Base-by-base conservation (phyloP, 495 filamentous ascomycete genomes). In the Chaetomidium leptoderma region DNA sequence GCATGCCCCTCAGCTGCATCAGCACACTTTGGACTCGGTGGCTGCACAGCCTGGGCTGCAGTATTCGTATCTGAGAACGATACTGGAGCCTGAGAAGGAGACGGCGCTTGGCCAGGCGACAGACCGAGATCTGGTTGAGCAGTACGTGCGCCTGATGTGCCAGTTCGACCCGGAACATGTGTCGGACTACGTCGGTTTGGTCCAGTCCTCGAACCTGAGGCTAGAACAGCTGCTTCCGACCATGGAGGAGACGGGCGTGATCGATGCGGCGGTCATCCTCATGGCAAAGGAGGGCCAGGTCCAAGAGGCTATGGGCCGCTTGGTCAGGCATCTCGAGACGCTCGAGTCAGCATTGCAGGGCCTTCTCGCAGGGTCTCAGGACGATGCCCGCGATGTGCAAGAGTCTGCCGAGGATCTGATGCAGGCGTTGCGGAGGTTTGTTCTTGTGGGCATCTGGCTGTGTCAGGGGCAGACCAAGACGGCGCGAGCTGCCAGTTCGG, bases 261-360 rank as follows among this genome's bases (percentile, higher is more conserved):
- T 98, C 39, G 95, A 98, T 75, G 93, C 92, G 13, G 92, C 91
- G 2, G 89, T 98, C 24, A 83, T 95, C 19, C 78, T 98, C 10
- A 87, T 97, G 77, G 89, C 92, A 44, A 80, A 90, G 60, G 93
- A 97, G 64, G 95, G 93, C 14, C 86, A 93, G 67, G 80, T 95
- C 13, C 78, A 82, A 55, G 83, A 86, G 50, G 93, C 91, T 9
- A 92, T 98, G 83, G 80, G 84, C 56, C 84, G 93, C 37, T 83
- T 98, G 11, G 79, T 92, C 10, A 78, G 77, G 44, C 91, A 97
- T 69, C 68, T 98, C 21, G 75, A 76, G 19, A 91, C 85, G 0
- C 78, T 97, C 0, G 87, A 96, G 65, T 85, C 86, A 6, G 87
- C 89, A 11, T 74, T 97, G 17, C 79, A 86, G 9, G 88, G 90